phyloP scores from a whole-genome alignment of 2,329 filamentous ascomycete species.

The Aspergillus novofumigatus region DNA sequence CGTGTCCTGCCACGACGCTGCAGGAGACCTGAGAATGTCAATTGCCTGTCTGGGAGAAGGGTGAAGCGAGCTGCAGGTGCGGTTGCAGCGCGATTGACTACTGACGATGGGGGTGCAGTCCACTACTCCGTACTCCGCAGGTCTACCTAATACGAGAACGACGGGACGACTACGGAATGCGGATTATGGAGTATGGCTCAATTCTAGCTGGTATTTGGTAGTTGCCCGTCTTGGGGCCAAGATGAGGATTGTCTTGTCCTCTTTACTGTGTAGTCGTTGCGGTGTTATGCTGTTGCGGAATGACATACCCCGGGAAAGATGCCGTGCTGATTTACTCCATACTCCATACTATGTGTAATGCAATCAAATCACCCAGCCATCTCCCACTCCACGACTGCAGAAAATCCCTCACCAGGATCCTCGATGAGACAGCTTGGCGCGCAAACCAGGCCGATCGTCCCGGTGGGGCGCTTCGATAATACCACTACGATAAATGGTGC shows the following conservation, averaged over 20 bases:
- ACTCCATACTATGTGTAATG: neutral
- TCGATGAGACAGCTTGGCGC: constrained; percentile 26
- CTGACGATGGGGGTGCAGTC: neutral
- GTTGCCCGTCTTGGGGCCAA: too few species aligned
- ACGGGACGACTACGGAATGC: too few species aligned
- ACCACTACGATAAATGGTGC: neutral
- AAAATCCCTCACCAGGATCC: constrained; percentile 35
- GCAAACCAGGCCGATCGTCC: constrained; percentile 29
- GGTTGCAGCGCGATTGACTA: neutral
- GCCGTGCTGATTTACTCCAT: neutral
- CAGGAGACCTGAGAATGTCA: neutral
- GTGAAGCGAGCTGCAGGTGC: constrained; percentile 3
- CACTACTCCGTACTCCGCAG: too few species aligned
- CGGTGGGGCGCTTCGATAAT: constrained; percentile 14
- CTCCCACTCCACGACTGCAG: constrained; percentile 3
- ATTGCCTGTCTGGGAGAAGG: neutral
- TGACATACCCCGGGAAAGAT: too few species aligned
- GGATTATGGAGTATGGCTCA: too few species aligned
- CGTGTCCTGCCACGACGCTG: neutral
- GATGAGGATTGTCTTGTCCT: too few species aligned
- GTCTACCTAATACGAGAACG: too few species aligned
- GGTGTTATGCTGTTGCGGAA: too few species aligned
- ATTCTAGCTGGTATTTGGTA: too few species aligned
- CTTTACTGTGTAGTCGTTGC: too few species aligned
- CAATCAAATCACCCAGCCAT: neutral